Base-by-base conservation (phyloP, 2,329 filamentous ascomycete species). In the Colletotrichum scovillei region DNA sequence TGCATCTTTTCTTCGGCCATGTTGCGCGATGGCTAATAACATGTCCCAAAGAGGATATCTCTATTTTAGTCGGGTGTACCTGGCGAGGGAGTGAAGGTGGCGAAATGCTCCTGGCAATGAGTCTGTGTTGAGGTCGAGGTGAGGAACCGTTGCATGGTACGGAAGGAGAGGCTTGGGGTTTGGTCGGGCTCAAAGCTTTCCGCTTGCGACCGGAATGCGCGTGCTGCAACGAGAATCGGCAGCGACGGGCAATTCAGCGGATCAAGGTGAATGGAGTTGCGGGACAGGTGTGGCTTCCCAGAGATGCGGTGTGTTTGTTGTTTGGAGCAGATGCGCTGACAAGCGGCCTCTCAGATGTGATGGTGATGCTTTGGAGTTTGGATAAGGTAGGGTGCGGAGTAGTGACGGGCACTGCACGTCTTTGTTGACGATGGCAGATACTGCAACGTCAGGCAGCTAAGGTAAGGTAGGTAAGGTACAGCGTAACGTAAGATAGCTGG, bases 1-100 rank as follows among this genome's bases (percentile, higher is more conserved):
- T 91, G 92, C 93, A 97, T 95, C 84, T 93, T 94, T 87, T 87
- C 86, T 87, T 90, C 88, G 86, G 90, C 87, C 93, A 96, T 96
- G 81, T 81, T 91, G 89, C 82, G 84, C 82, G 84, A 73, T 75
- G 73, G 72, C 70, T 75, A 67, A 49, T 60, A 60, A 63, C 71
- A 74, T 70, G 38, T 74, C 68, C 49, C 30, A 35, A 26, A 42
- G 58, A 24, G 24, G 19, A 22, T 38, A n/a, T 64, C 6, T 62
- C 24, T 26, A 24, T 58, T 55, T 70, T 52, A 63, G 42, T 56
- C 71, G 60, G 56, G 67, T 42, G 62, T 71, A 38, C 67, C 62
- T 35, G 67, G 56, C 38, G 52, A 52, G 52, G 62, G 38, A 42
- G 30, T 62, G 14, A 49, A 30, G 49, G 49, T 53, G 35, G 46